Conservation (phyloP, 495 filamentous ascomycete species). For the Tuber calosporum region DNA sequence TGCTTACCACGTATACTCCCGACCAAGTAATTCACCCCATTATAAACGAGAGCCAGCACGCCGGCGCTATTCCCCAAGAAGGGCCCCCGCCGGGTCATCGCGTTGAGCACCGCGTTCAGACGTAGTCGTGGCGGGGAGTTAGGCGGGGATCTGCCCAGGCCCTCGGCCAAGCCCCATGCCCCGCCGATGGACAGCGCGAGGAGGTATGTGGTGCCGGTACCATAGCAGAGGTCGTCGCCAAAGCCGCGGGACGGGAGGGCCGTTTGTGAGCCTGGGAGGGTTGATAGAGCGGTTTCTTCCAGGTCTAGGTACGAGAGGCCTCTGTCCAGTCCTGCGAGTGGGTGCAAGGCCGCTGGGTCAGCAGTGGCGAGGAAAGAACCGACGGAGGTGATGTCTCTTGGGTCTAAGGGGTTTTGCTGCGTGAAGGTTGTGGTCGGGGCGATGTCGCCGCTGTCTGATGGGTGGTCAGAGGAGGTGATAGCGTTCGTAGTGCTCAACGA, state of each 20-base stretch:
- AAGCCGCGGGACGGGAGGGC: constrained; percentile 90
- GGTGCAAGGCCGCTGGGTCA: constrained; percentile 82
- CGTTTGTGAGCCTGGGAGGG: constrained; percentile 77
- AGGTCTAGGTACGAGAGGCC: constrained; percentile 87
- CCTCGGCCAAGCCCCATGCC: constrained; percentile 84
- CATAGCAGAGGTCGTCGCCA: constrained; percentile 97
- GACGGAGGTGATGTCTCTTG: constrained; percentile 15
- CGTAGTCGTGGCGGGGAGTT: constrained; percentile 79
- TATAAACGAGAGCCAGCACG: constrained; percentile 90
- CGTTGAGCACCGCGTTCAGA: constrained; percentile 87
- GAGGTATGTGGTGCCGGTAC: constrained; percentile 88
- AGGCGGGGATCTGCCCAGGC: constrained; percentile 62
- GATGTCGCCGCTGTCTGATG: constrained; percentile 30
- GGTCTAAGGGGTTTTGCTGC: constrained; percentile 20
- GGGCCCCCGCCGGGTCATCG: constrained; percentile 84
- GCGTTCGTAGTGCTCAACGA: background rate
- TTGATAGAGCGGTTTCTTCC: constrained; percentile 81
- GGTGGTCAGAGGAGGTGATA: constrained; percentile 9
- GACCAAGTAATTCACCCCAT: constrained; percentile 84
- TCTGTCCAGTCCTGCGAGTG: constrained; percentile 87
- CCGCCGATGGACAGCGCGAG: constrained; percentile 78
- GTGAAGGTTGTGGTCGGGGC: constrained; percentile 35
- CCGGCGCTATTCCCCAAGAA: constrained; percentile 94
- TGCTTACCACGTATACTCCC: constrained; percentile 83
- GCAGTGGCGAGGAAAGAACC: constrained; percentile 49